Evolutionary conservation across 1,284 basidiomycete genomes (phyloP), one percentile per base, ranked within the genome.

Genomic region (Jaminaea rosea): DNA sequence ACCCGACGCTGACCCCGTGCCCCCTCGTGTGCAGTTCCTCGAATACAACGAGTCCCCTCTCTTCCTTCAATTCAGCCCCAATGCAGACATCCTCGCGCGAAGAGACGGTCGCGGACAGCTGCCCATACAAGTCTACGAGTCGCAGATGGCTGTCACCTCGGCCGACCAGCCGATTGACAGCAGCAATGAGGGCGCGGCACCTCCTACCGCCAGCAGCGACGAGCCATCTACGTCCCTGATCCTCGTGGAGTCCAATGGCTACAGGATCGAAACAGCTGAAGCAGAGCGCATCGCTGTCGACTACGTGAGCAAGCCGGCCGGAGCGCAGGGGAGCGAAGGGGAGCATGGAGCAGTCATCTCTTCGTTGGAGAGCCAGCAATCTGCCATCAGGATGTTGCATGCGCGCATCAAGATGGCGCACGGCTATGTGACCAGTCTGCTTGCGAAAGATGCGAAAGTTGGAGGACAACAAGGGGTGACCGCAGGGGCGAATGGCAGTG

Each of bases 271-370:
- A 75, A 96, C 92, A 0, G 93, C 93, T 26, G 94, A 98, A 76
- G 93, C 94, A 5, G 93, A 98, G 73, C 83, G 94, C 26, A 96
- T 98, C 58, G 94, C 94, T 1, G 93, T 98, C 0, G 92, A 98
- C 75, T 91, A 89, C 80, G 88, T 89, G 1, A 86, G 88, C 11
- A 84, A 85, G 71, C 89, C 89, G n/a, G 86, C 87, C 28, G 84
- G 84, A 44, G 85, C 85, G 50, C 86, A 84, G 65, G 59, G 56
- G 52, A 60, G 26, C 79, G 84, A 77, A 59, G 55, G 17, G 60
- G 76, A 76, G 54, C 61, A 74, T 73, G 13, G 31, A 10, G 34
- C 69, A 96, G 92, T 93, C 75, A 83, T 93, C 60, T 85, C 88
- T 0, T 86, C 88, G 76, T 77, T 97, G 47, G 84, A 86, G 50